Conservation (phyloP, 345 rosid genomes). For the Psidium friedrichsthalianum region DNA sequence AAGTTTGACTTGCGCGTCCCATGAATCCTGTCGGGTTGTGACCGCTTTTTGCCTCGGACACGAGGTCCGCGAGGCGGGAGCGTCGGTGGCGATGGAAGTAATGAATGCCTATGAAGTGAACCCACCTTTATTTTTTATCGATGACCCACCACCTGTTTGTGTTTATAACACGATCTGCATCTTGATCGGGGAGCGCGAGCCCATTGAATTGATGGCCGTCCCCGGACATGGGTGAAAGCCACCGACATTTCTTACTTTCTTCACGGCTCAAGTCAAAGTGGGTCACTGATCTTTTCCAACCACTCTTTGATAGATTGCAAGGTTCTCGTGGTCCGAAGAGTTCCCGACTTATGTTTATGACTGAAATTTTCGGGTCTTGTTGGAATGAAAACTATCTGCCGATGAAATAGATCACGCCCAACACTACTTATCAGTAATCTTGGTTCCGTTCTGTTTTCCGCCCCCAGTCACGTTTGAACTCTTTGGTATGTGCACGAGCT, state of each 20-base stretch:
- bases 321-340: neutral
- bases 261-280: neutral
- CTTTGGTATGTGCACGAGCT: neutral
- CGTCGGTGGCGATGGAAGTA: neutral
- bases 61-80: neutral
- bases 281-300: neutral
- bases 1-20: neutral
- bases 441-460: neutral
- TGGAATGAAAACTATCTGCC: neutral
- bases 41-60: neutral
- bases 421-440: neutral
- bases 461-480: neutral
- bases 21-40: neutral
- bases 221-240: neutral
- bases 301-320: neutral
- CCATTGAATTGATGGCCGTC: neutral
- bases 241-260: neutral
- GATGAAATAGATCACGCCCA: neutral
- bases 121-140: neutral
- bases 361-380: neutral
- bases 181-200: neutral
- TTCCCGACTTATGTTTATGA: neutral
- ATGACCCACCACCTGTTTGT: neutral
- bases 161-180: neutral
- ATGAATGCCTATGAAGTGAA: neutral